These are phyloP conservation scores for Acanthamoeba triangularis DNA, from an alignment of 208 protist genomes.

Conservation along the genomic window DNA sequence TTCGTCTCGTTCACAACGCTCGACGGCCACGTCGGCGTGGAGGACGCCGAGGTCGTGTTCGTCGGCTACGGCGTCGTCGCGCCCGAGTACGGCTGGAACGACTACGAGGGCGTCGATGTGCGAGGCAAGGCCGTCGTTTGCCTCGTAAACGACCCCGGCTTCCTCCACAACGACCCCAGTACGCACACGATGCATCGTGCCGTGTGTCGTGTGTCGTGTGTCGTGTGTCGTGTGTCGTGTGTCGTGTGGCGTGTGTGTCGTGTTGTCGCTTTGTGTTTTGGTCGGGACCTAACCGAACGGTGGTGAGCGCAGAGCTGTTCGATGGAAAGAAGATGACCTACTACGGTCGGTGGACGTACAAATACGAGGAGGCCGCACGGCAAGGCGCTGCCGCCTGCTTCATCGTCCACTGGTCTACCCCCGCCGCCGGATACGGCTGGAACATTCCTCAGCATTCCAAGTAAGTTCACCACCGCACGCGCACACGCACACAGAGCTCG, in stretches of 20 bases:
- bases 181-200: not conserved
- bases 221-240: no score
- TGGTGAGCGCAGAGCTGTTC: not conserved
- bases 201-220: no score
- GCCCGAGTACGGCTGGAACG: not conserved
- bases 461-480: not conserved
- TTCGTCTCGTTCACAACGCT: not conserved
- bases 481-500: not conserved
- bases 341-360: slow-evolving; percentile 8
- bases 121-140: not conserved
- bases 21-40: not conserved
- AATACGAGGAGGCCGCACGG: slow-evolving; percentile 1
- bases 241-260: no score
- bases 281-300: not conserved
- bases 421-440: not conserved
- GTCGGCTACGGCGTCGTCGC: slow-evolving; percentile 2
- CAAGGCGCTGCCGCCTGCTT: not conserved
- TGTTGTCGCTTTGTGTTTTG: no score
- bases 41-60: slow-evolving; percentile 8
- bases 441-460: not conserved
- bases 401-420: slow-evolving; percentile 17
- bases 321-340: not conserved
- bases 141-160: slow-evolving; percentile 10
- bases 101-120: not conserved
- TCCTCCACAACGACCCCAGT: not conserved